A percentile compares a stretch with the other conserved stretches of the same genome.
Evolutionary conservation across 2,329 filamentous ascomycete species (phyloP).

Genomic region (Chalara sp.): DNA sequence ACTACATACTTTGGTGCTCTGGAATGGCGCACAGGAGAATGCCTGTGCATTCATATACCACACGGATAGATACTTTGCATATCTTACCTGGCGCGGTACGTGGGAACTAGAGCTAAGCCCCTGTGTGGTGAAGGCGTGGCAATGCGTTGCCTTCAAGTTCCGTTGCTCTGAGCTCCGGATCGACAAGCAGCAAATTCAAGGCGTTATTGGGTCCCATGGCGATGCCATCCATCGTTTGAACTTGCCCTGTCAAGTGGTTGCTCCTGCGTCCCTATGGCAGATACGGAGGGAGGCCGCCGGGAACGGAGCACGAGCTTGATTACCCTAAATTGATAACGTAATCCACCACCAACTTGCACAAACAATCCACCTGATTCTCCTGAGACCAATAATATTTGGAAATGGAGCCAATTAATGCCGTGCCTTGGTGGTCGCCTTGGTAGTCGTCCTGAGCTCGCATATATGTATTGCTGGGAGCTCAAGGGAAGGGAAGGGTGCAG

Average conservation of each 20-base stretch:
- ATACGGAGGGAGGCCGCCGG: constrained; percentile 21
- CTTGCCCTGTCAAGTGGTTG: constrained; percentile 27
- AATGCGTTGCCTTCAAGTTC: constrained; percentile 14
- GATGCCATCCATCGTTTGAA: constrained; percentile 28
- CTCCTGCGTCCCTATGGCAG: constrained; percentile 28
- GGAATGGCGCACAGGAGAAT: constrained; percentile 23
- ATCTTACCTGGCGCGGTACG: constrained; percentile 28
- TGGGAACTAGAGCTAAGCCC: constrained; percentile 24
- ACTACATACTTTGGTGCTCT: constrained; percentile 28
- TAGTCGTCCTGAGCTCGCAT: too few relatives aligned
- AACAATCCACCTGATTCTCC: too few relatives aligned
- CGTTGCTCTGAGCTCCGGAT: constrained; percentile 15
- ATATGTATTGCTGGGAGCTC: too few relatives aligned
- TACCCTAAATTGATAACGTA: too few relatives aligned
- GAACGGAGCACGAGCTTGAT: too few relatives aligned
- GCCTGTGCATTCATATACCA: constrained; percentile 30
- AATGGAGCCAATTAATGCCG: too few relatives aligned
- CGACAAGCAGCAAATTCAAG: constrained; percentile 17
- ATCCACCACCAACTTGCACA: too few relatives aligned
- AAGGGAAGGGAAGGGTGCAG: too few relatives aligned
- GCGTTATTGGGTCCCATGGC: constrained; percentile 21
- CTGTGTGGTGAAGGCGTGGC: constrained; percentile 22
- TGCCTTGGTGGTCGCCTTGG: too few relatives aligned
- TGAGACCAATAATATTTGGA: too few relatives aligned
- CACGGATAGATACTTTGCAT: constrained; percentile 14